phyloP scores from a whole-genome alignment of 2,329 filamentous ascomycete genomes.

The Sporothrix inflata region DNA sequence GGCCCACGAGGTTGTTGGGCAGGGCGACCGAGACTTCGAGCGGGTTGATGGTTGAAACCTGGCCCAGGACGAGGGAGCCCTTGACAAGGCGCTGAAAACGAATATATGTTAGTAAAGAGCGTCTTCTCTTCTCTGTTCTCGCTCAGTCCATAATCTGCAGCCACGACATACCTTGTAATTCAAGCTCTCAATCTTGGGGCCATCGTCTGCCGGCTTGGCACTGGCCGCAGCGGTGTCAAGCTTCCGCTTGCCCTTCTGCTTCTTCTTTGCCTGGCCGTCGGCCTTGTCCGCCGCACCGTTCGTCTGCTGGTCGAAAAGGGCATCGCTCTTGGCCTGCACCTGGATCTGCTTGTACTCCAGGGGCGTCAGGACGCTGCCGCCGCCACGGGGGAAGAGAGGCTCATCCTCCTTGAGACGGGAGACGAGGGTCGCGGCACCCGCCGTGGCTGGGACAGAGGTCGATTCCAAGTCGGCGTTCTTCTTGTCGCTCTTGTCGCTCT shows the following conservation, averaged over 20 bases:
- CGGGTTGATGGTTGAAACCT: conserved; percentile 78
- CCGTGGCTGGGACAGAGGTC: not conserved
- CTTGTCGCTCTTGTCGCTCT: conserved; percentile 21
- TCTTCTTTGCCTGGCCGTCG: conserved; percentile 55
- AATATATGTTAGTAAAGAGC: conserved; percentile 10
- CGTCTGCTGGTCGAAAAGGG: conserved; percentile 80
- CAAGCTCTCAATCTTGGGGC: conserved; percentile 78
- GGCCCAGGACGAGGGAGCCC: conserved; percentile 85
- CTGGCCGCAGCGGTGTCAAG: conserved; percentile 51
- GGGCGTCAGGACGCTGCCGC: conserved; percentile 85
- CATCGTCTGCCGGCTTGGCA: conserved; percentile 55
- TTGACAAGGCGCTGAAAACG: conserved; percentile 71
- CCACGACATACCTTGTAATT: conserved; percentile 74
- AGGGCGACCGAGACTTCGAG: conserved; percentile 80
- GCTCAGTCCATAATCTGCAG: too few relatives aligned
- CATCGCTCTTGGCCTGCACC: conserved; percentile 89
- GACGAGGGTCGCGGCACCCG: conserved; percentile 41
- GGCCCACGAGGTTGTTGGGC: conserved; percentile 90
- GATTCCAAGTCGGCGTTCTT: conserved; percentile 19
- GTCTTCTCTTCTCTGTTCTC: not conserved
- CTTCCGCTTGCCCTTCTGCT: conserved; percentile 56
- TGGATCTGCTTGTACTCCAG: conserved; percentile 96
- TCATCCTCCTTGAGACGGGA: conserved; percentile 74
- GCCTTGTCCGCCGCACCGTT: conserved; percentile 52
- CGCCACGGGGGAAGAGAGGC: conserved; percentile 87